Evolutionary conservation across 371 early-diverging fungal species (phyloP).

Genomic region (Fennellomyces sp.): DNA sequence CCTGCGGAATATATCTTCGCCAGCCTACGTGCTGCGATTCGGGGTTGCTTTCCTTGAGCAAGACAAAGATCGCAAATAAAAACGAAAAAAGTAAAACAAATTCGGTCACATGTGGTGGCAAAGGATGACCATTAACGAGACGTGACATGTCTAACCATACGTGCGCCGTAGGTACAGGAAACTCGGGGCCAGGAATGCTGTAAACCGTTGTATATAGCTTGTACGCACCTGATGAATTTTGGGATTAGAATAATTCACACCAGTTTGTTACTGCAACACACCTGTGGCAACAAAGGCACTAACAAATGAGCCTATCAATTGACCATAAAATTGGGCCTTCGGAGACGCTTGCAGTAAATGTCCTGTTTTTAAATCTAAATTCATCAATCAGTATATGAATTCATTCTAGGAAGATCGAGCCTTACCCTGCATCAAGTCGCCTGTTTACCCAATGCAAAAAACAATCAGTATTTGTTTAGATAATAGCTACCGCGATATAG

Average conservation of each 20-base stretch:
- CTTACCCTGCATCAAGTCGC: constrained; percentile 81
- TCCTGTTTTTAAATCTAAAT: constrained; percentile 89
- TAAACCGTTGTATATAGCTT: constrained; percentile 74
- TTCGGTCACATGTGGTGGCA: constrained; percentile 66
- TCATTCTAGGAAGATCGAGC: too few relatives aligned
- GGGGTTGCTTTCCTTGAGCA: constrained; percentile 42
- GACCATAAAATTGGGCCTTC: constrained; percentile 84
- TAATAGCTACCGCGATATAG: too few relatives aligned
- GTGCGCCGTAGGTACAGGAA: constrained; percentile 79
- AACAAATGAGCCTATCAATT: constrained; percentile 79
- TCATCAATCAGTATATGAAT: too few relatives aligned
- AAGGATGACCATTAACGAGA: constrained; percentile 76
- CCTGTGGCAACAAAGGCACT: constrained; percentile 52
- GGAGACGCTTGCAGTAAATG: constrained; percentile 83
- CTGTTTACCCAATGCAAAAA: too few relatives aligned
- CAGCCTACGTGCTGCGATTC: constrained; percentile 18
- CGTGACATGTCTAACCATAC: constrained; percentile 85
- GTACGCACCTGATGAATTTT: constrained; percentile 52
- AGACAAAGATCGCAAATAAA: constrained; percentile 61
- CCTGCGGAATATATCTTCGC: constrained; percentile 64
- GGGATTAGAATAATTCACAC: neutral
- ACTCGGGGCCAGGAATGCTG: constrained; percentile 71
- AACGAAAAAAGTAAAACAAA: constrained; percentile 62
- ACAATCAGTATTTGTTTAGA: too few relatives aligned
- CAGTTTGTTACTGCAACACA: neutral